Evolutionary conservation across 2,329 filamentous ascomycete species (phyloP), one percentile per base, ranked within the genome.

Genomic region (Aspergillus sp.): DNA sequence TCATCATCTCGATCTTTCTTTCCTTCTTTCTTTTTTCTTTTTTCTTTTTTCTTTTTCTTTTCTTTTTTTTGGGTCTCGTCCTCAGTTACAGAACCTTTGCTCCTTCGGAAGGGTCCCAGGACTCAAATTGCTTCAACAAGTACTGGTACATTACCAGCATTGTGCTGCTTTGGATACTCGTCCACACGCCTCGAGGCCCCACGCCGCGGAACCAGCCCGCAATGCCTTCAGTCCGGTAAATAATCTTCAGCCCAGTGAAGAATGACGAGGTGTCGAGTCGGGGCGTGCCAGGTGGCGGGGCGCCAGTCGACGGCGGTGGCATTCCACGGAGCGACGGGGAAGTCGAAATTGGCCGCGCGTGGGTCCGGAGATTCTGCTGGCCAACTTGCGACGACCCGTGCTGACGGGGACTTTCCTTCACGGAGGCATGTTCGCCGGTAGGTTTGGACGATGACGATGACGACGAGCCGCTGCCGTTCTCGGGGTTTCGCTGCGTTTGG

Each of bases 141-240:
- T 83, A 85, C 71, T 97, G 91, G 67, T 97, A 97, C 65, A 96
- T 74, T 57, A 97, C 90, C 63, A 97, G 75, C 91, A 97, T 97
- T 55, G 88, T 94, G 38, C 90, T 87, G 61, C 87, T 95, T 73
- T 98, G 93, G 48, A 97, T 88, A 61, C 91, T 95, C 26, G 93
- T 98, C 93, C 93, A 98, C 9, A 97, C 88, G 48, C 85, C 85
- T 45, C 93, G 81, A 1, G 93, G 93, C 0, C 91, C 91, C 1
- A 98, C 91, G 28, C 93, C 93, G 48, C 93, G 81, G 69, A 98
- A 98, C 83, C 88, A 94, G 1, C 93, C 94, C 2, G 79, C 79
- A 10, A 97, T 57, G 1, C 93, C 93, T 69, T 98, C 93, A 4
- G 85, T 88, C 55, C 80, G 82, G 71, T 97, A 98, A 58, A 98